phyloP scores from a whole-genome alignment of 768 basidiomycete genomes.

The Mycena galopus region DNA sequence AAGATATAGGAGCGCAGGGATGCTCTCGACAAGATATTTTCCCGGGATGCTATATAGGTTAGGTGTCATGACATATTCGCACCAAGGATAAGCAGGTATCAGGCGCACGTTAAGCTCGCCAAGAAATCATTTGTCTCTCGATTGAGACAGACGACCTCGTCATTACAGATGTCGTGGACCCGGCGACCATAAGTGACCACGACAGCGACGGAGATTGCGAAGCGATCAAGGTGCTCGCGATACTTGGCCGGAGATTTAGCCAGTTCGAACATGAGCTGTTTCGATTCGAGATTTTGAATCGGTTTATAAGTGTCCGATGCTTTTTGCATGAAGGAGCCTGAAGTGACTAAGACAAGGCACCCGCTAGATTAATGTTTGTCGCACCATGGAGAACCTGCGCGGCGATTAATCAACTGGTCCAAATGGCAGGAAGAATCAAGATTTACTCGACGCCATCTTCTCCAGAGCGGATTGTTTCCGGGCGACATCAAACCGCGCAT shows the following conservation, averaged over 20 bases:
- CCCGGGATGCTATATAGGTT: constrained; percentile 55
- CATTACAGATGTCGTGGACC: constrained; percentile 55
- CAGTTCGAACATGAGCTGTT: constrained; percentile 57
- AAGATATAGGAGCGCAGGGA: constrained; percentile 61
- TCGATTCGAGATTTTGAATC: constrained; percentile 63
- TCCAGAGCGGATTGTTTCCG: constrained; percentile 58
- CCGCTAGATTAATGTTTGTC: not conserved
- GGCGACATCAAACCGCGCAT: constrained; percentile 61
- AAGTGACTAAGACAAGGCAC: not conserved
- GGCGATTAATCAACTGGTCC: not conserved
- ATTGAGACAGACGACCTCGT: constrained; percentile 55
- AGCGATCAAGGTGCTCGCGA: constrained; percentile 52
- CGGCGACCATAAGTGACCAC: constrained; percentile 59
- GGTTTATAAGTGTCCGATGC: constrained; percentile 56
- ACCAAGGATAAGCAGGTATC: constrained; percentile 2
- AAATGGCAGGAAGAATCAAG: not conserved
- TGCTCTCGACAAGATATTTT: constrained; percentile 62
- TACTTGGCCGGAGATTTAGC: constrained; percentile 50
- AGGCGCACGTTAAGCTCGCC: constrained; percentile 49
- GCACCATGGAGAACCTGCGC: constrained; percentile 55
- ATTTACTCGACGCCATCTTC: constrained; percentile 60
- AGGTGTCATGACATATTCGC: not conserved
- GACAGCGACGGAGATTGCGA: constrained; percentile 59
- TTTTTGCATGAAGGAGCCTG: constrained; percentile 43
- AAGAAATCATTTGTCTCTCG: constrained; percentile 30